Base-by-base conservation (phyloP, 176 grass and related monocot genomes). In the Alopecurus myosuroides region DNA sequence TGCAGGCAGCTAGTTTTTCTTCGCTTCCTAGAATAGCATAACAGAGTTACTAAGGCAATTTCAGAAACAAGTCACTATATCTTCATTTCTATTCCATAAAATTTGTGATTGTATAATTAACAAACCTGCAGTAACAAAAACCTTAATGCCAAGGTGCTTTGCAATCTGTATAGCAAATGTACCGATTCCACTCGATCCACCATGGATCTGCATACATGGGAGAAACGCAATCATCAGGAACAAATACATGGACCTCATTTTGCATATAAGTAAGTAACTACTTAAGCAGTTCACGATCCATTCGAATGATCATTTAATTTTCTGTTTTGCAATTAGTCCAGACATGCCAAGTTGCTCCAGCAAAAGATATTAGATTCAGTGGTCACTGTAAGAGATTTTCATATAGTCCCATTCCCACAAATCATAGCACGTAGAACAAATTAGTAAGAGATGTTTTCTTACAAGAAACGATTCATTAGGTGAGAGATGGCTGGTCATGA, bases 111-210 rank as follows among this genome's bases (percentile, higher is more conserved):
- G 23, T 58, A 19, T 60, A 84, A 7, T 0, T 18, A 42, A 74
- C 85, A 84, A 69, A 98, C 93, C 96, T 98, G 96, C 96, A 52
- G 93, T 95, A 10, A 92, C 64, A 50, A 95, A 98, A 69, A 98
- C 93, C 86, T 90, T 95, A 46, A 92, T 85, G 30, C 89, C 96
- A 7, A 95, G 82, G 37, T 94, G 86, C 74, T 95, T 98, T 0
- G 93, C 89, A 56, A 95, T 94, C 90, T 94, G 96, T 88, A 98
- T 94, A 30, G 93, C 91, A 17, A 98, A 98, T 11, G 96, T 98
- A 62, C 96, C 96, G 5, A 95, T 98, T 86, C 96, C 93, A 84
- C 96, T 98, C 4, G 96, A 98, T 90, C 93, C 96, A 56, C 96
- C 96, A 81, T 98, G 93, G 78, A 95, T 75, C 96, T 98, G 89